Evolutionary conservation across 2,329 filamentous ascomycete species (phyloP).

Genomic region (Ophiostoma perfectum): DNA sequence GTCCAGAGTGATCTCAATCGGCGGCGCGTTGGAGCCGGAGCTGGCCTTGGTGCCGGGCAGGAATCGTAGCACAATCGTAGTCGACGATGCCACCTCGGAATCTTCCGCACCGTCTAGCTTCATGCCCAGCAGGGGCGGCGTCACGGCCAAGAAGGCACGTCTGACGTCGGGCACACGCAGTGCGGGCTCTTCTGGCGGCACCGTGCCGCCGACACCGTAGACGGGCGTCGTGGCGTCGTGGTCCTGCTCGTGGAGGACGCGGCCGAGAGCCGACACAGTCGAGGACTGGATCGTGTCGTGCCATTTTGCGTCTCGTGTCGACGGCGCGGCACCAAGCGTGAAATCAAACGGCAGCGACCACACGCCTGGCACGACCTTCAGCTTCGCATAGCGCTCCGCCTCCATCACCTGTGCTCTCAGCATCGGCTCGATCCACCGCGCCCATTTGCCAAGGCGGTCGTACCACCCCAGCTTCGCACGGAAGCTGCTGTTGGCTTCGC

Average conservation of each 20-base stretch:
- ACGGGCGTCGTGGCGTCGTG: slow-evolving; percentile 9
- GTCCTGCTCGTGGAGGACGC: slow-evolving; percentile 40
- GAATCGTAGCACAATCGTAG: slow-evolving; percentile 45
- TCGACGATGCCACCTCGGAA: neutral
- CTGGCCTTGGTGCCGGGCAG: slow-evolving; percentile 33
- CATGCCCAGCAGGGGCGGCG: slow-evolving; percentile 46
- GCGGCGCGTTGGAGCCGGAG: slow-evolving; percentile 25
- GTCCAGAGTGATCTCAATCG: slow-evolving; percentile 37
- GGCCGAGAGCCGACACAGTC: slow-evolving; percentile 44
- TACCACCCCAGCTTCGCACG: slow-evolving; percentile 36
- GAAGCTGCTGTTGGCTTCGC: slow-evolving; percentile 30
- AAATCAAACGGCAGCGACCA: slow-evolving; percentile 17
- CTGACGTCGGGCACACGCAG: slow-evolving; percentile 22
- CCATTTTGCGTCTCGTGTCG: slow-evolving; percentile 9
- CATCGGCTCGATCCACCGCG: slow-evolving; percentile 24
- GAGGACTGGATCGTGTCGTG: slow-evolving; percentile 14
- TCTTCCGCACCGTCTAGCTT: slow-evolving; percentile 33
- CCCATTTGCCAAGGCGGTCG: slow-evolving; percentile 28
- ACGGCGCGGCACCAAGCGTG: neutral
- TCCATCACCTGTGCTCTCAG: slow-evolving; percentile 1
- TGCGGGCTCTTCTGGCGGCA: neutral
- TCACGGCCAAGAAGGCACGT: slow-evolving; percentile 41
- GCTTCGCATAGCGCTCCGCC: neutral
- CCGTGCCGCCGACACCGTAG: neutral
- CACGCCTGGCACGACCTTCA: neutral